Conservation (phyloP, 108 stramenopile genomes). For the Schizochytrium sp. region DNA sequence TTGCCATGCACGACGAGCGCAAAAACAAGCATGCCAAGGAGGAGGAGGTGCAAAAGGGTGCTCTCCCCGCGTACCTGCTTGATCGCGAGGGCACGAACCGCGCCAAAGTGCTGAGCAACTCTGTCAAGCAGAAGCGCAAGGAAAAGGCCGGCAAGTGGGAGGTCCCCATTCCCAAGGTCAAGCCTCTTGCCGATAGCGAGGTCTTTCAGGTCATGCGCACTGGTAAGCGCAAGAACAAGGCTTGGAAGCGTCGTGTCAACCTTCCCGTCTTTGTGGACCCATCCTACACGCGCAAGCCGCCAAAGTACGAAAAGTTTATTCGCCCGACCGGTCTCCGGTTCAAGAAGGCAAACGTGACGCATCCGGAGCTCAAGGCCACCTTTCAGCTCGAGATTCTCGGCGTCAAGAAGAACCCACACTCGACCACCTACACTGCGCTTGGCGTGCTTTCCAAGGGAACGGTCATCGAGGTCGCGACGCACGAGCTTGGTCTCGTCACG, state of each 20-base stretch:
- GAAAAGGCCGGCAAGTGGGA: conserved; percentile 99
- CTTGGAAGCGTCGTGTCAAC: conserved; percentile 97
- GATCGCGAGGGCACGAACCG: conserved; percentile 93
- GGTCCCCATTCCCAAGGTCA: conserved; percentile 97
- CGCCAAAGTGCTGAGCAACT: conserved; percentile 96
- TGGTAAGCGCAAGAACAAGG: conserved; percentile 82
- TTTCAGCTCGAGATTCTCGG: conserved; percentile 95
- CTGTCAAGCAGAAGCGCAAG: conserved; percentile 98
- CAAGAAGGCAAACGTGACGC: conserved; percentile 98
- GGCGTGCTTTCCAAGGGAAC: conserved; percentile 99
- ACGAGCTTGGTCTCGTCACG: conserved; percentile 93
- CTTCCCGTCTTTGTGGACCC: conserved; percentile 97
- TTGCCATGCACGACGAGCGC: conserved; percentile 92
- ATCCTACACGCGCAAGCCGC: conserved; percentile 91
- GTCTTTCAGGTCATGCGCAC: conserved; percentile 91
- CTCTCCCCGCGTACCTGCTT: conserved; percentile 91
- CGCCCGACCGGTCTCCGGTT: conserved; percentile 90
- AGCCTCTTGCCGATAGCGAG: conserved; percentile 97
- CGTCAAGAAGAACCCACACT: conserved; percentile 97
- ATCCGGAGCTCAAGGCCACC: conserved; percentile 97
- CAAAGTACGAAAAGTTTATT: conserved; percentile 99
- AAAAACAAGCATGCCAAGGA: conserved; percentile 84
- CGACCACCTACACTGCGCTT: conserved; percentile 78
- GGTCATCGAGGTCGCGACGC: conserved; percentile 95
- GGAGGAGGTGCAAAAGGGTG: conserved; percentile 85